Conservation (phyloP, 441 rosid genomes). For the Dalechampia spathulata region DNA sequence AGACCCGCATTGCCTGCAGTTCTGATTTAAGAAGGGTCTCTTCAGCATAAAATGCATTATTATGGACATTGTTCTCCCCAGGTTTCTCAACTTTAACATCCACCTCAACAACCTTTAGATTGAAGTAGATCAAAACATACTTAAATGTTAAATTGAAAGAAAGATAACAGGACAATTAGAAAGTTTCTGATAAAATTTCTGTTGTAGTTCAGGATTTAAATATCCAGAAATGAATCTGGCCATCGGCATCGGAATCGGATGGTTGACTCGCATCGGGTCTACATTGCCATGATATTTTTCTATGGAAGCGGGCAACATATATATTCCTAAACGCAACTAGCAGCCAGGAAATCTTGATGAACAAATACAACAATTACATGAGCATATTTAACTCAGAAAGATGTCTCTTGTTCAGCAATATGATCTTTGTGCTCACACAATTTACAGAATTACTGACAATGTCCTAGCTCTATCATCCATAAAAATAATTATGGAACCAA, state of each 20-base stretch:
- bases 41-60: conserved; percentile 79
- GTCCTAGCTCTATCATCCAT: not conserved
- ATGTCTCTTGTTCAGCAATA: not conserved
- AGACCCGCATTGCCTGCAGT: conserved; percentile 67
- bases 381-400: too few relatives aligned
- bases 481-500: not conserved
- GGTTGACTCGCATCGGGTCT: too few relatives aligned
- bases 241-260: too few relatives aligned
- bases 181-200: not conserved
- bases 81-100: conserved; percentile 62
- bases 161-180: not conserved
- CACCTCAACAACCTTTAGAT: conserved; percentile 64
- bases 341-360: too few relatives aligned
- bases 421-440: too few relatives aligned
- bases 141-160: not conserved
- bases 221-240: not conserved
- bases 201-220: not conserved
- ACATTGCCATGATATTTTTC: too few relatives aligned
- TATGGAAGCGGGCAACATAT: too few relatives aligned
- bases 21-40: conserved; percentile 65
- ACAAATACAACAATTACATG: too few relatives aligned
- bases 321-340: too few relatives aligned
- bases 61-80: conserved; percentile 69
- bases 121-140: conserved; percentile 3
- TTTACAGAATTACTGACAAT: not conserved